These are phyloP conservation scores for Echium plantagineum DNA, from an alignment of 257 asterid genomes.

Conservation along the genomic window DNA sequence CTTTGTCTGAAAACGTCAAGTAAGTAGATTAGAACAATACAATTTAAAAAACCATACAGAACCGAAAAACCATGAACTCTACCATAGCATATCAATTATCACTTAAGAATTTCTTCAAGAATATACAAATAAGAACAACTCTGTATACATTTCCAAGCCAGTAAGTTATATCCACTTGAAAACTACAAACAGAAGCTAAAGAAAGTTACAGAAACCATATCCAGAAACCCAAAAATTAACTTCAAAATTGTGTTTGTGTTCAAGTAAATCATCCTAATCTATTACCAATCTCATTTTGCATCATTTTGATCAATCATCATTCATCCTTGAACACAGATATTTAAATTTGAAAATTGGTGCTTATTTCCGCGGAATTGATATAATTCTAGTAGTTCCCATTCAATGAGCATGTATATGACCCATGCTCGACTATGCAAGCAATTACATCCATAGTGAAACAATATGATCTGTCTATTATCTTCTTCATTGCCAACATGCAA, in stretches of 20 bases:
- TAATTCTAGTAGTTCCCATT: background rate
- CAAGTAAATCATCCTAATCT: no score
- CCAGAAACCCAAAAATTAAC: background rate
- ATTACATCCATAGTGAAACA: no score
- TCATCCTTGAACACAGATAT: no score
- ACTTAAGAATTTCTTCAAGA: background rate
- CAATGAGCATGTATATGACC: background rate
- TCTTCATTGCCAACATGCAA: no score
- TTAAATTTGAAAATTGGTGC: background rate
- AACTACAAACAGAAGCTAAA: background rate
- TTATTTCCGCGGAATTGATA: background rate
- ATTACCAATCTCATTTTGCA: no score
- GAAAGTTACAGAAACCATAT: no score
- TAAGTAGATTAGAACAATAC: background rate
- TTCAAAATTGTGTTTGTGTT: background rate
- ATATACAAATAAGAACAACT: no score
- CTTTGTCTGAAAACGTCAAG: conserved; percentile 28
- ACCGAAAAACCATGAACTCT: background rate
- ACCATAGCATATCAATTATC: background rate
- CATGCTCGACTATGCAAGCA: background rate
- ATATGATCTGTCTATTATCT: no score
- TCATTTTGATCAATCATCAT: no score
- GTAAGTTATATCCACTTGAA: background rate
- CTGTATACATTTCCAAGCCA: background rate
- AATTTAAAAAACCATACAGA: background rate